Evolutionary conservation across 768 basidiomycete species (phyloP), one percentile per base, ranked within the genome.

Genomic region (Leccinum obscurum): DNA sequence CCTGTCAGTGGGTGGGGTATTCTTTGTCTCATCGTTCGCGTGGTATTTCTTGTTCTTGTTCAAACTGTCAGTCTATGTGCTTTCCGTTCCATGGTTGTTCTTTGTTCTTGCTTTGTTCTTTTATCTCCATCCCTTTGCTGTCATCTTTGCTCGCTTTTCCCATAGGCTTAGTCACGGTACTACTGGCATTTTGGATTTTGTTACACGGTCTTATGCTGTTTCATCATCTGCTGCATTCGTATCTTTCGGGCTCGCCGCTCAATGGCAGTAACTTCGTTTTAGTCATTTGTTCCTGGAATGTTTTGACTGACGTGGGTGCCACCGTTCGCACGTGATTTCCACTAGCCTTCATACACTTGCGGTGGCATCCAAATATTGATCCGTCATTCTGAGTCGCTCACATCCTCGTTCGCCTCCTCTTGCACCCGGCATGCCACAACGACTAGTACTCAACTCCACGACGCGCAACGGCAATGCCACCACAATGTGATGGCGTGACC

Each of bases 181-280:
- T 11, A 32, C 32, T 32, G 32, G 32, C 51, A 76, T 97, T 26
- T 80, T 91, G 26, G 88, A 86, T 69, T 76, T 84, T 24, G 93
- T 94, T 11, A 94, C 92, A 1, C 96, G 94, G 93, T 85, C 80
- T 51, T 97, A 97, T 76, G 95, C 94, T 32, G 74, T 93, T 53
- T 94, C 90, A n/a, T 96, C 95, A 17, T 89, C 94, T 13, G 94
- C 92, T 32, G 89, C 92, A 11, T 97, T 96, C 81, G 77, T 86
- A 54, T 95, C 93, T 83, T 97, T 97, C 68, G 95, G 94, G 32
- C 32, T 32, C 32, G 32, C 32, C 32, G 69, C 81, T 95, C 62
- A 97, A 96, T 76, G 96, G 95, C 94, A 17, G 90, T 90, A 74
- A 0, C 69, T 54, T 44, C 10, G 32, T 8, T n/a, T 22, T 6